Base-by-base conservation (phyloP, 805 yeast genomes). In the Cephaloascus fragrans region DNA sequence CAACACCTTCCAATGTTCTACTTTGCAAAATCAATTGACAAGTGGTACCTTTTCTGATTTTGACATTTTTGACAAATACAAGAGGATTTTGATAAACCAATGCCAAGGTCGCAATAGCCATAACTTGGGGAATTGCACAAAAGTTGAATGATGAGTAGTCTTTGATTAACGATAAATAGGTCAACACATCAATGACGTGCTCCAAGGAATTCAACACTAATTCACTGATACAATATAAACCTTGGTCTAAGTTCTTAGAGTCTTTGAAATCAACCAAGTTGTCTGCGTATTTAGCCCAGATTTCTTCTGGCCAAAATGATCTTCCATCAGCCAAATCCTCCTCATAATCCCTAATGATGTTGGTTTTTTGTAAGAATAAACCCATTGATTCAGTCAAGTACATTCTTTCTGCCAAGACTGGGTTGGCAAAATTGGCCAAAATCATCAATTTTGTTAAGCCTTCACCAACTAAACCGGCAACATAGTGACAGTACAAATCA, bases 101-200 rank as follows among this genome's bases (percentile, higher is more conserved):
- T 18, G 90, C 87, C 49, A 93, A 71, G 1, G 97, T 87, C 14
- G 98, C 97, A 57, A 93, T 83, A 29, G 97, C 96, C 98, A 93
- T 93, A 16, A 90, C 97, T 64, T 93, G 99, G 16, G 99, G 99
- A 55, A 93, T 93, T 9, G 97, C 86, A 66, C 97, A 89, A 67
- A 93, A 93, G 50, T 80, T 83, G 68, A 87, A 93, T 37, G 81
- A 64, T 1, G 95, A 77, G 43, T 82, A 84, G 55, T 93, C 98
- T 42, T 73, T 73, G 37, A 93, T 74, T 44, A 79, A 67, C 15
- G 90, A 73, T 41, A 93, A 69, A 57, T 84, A 93, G 38, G 73
- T 72, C 49, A 93, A 69, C 23, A 79, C 83, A 52, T 86, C 93
- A 39, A 73, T 74, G 32, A 76, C 88, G 53, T 90, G 97, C 20